phyloP scores from a whole-genome alignment of 1,284 basidiomycete species.

The Cryptococcus hybrid region DNA sequence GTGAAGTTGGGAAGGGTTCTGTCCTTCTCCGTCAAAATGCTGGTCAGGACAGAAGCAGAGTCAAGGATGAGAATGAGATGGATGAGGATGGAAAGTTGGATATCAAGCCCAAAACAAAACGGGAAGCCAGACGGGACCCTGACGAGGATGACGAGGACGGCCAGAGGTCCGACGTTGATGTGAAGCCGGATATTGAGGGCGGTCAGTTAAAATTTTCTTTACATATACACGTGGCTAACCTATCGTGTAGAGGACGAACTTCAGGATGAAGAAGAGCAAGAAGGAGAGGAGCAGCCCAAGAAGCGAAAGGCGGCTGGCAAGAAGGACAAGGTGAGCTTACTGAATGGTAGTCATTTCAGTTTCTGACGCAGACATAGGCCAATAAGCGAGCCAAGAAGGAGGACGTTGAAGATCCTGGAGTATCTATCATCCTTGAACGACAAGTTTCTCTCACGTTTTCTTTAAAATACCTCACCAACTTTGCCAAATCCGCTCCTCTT shows the following conservation, averaged over 20 bases:
- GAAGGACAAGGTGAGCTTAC: slow-evolving; percentile 30
- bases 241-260: slow-evolving; percentile 1
- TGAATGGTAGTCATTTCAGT: neutral
- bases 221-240: neutral
- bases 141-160: slow-evolving; percentile 55
- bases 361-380: slow-evolving; percentile 35
- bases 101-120: slow-evolving; percentile 54
- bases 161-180: slow-evolving; percentile 37
- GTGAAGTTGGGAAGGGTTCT: slow-evolving; percentile 89
- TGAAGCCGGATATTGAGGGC: slow-evolving; percentile 53
- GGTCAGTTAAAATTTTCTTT: slow-evolving; percentile 22
- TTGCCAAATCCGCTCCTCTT: slow-evolving; percentile 85
- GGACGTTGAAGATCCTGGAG: slow-evolving; percentile 54
- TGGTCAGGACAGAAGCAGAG: slow-evolving; percentile 35
- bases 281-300: slow-evolving; percentile 47
- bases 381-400: slow-evolving; percentile 59
- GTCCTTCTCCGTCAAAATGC: slow-evolving; percentile 76
- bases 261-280: slow-evolving; percentile 40
- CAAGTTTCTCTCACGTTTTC: slow-evolving; percentile 93
- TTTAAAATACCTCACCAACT: slow-evolving; percentile 96
- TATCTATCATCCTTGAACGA: slow-evolving; percentile 83
- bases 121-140: slow-evolving; percentile 51
- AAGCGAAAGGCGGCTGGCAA: slow-evolving; percentile 47
- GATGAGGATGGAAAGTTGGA: slow-evolving; percentile 53
- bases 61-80: slow-evolving; percentile 59